Evolutionary conservation across 2,329 filamentous ascomycete genomes (phyloP), one percentile per base, ranked within the genome.

Genomic region (Diaporthe ampelina): DNA sequence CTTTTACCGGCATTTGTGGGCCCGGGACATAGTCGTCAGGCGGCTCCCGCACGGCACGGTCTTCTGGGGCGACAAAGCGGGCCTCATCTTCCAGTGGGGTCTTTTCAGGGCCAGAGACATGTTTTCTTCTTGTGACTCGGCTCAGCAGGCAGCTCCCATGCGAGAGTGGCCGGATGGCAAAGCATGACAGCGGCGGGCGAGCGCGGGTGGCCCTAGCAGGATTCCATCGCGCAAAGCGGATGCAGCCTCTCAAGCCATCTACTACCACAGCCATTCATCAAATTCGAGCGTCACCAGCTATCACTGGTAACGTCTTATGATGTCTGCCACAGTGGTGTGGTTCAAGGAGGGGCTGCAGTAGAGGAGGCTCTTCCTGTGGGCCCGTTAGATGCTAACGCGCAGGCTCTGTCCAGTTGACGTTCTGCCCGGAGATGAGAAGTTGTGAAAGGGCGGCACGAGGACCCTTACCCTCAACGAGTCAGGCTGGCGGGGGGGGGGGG

Each of bases 101-200:
- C 3, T 40, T 5, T 2, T 3, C 57, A 40, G 35, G 57, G 32
- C 15, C 1, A 17, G 57, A 26, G 11, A 24, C 21, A 59, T 32
- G n/a, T 13, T 9, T 2, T 59, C 4, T n/a, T 6, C 57, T 37
- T 19, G 21, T 40, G 57, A 24, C 32, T 37, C 32, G 57, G 57
- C 57, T 59, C 32, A 59, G 35, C 11, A 37, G 57, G 57, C 32
- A 13, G 57, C 57, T 59, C 57, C 19, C 57, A 35, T 40, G 35
- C 11, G 57, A 59, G 21, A 59, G 32, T 6, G 57, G 17, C 57
- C 57, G 35, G 21, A 8, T 21, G 19, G 9, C 19, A 5, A 17
- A 8, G 57, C 35, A 59, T 40, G 57, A 35, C 32, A 9, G 35
- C 21, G 13, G 35, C 21, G 0, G 2, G 37, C 32, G 57, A 37